phyloP scores from a whole-genome alignment of 2,329 filamentous ascomycete genomes.

The Bretziella fagacearum region DNA sequence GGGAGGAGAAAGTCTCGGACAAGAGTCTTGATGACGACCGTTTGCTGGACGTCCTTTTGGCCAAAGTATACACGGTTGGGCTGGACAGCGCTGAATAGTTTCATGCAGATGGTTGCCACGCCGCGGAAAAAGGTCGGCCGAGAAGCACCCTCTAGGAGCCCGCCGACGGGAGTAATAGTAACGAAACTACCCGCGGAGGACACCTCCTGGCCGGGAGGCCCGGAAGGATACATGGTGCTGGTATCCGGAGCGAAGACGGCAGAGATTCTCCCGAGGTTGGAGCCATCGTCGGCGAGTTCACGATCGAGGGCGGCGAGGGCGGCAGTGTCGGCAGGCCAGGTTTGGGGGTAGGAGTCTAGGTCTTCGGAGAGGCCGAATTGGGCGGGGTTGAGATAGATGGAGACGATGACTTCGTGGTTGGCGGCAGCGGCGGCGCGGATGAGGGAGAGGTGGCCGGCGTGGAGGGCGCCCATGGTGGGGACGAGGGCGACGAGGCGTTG shows the following conservation, averaged over 20 bases:
- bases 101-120: slow-evolving; percentile 92
- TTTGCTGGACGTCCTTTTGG: slow-evolving; percentile 96
- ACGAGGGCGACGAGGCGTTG: slow-evolving; percentile 57
- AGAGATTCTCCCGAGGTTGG: slow-evolving; percentile 49
- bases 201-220: slow-evolving; percentile 54
- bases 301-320: slow-evolving; percentile 51
- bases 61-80: slow-evolving; percentile 75
- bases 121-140: slow-evolving; percentile 92
- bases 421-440: slow-evolving; percentile 70
- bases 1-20: slow-evolving; percentile 75
- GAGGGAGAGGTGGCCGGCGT: slow-evolving; percentile 73
- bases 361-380: slow-evolving; percentile 89
- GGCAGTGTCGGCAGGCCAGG: slow-evolving; percentile 62
- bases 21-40: slow-evolving; percentile 72
- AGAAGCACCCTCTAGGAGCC: slow-evolving; percentile 66
- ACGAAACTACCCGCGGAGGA: slow-evolving; percentile 77
- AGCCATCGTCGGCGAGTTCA: slow-evolving; percentile 47
- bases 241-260: slow-evolving; percentile 79
- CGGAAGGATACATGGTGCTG: slow-evolving; percentile 70
- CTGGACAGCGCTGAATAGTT: slow-evolving; percentile 35
- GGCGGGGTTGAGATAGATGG: slow-evolving; percentile 89
- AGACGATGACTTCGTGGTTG: slow-evolving; percentile 75
- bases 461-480: slow-evolving; percentile 96
- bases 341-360: slow-evolving; percentile 73
- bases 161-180: slow-evolving; percentile 69